Base-by-base conservation (phyloP, 2,329 filamentous ascomycete species). In the Cladosporium sp. region DNA sequence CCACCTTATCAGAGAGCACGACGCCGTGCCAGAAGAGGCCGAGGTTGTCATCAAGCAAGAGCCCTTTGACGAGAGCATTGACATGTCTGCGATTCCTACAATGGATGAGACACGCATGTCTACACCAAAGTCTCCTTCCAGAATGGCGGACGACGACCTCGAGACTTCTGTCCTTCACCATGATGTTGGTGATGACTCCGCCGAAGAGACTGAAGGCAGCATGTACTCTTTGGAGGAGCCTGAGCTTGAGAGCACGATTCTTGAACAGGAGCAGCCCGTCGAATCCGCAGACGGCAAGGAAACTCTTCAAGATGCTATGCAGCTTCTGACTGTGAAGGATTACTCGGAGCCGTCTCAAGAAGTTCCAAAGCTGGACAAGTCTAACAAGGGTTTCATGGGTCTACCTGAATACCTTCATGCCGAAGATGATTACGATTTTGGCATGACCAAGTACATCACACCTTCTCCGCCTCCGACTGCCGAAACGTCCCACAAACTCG, bases 11-110 rank as follows among this genome's bases (percentile, higher is more conserved):
- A 80, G 78, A 1, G 72, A 81, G 33, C 50, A 59, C 8, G 52
- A 59, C 9, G 65, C 82, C 36, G 76, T 78, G n/a, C 78, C 82
- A 19, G 76, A 78, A 36, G 83, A 82, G 52, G 77, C 85, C 47
- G 76, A 85, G 41, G 30, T 38, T 8, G 82, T 90, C 58, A 83
- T 91, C 62, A 88, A 85, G 59, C 75, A 82, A 35, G 77, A 85
- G 61, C 62, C 63, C 9, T 73, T 75, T 18, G 79, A 84, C 19
- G 75, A 79, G 22, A 77, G 79, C 9, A 71, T 78, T 12, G 83
- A 88, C 62, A 73, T 85, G 39, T 86, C 86, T 59, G 76, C 77
- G 7, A 82, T 87, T 50, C 77, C 84, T 7, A 52, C 46, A 11
- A 53, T 59, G n/a, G 53, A 53, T 15, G 61, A 58, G 12, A 43